phyloP scores from a whole-genome alignment of 441 rosid genomes.

The Croton setiger region DNA sequence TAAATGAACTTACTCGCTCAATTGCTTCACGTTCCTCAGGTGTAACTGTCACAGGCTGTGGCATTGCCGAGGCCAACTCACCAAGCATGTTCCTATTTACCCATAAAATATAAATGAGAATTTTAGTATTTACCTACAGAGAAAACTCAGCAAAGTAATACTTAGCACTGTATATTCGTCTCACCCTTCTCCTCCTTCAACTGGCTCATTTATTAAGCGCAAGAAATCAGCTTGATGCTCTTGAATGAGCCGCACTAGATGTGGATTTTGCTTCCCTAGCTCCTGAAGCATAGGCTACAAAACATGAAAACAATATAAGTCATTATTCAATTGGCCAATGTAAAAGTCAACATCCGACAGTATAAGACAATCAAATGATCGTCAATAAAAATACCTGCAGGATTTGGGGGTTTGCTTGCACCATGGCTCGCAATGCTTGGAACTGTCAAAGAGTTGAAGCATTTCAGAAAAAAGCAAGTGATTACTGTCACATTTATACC shows the following conservation, averaged over 20 bases:
- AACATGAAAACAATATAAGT: background rate
- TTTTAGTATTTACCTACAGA: too few species aligned
- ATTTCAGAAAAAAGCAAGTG: too few species aligned
- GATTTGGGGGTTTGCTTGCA: conserved; percentile 92
- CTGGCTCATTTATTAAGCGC: conserved; percentile 82
- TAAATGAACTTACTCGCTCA: conserved; percentile 51
- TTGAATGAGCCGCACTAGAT: conserved; percentile 79
- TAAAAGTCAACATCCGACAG: too few species aligned
- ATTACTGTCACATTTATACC: too few species aligned
- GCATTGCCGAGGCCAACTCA: conserved; percentile 70
- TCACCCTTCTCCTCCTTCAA: conserved; percentile 87
- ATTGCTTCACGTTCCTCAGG: conserved; percentile 86
- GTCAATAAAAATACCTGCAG: conserved; percentile 48
- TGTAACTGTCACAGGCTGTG: conserved; percentile 77
- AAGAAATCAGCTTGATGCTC: conserved; percentile 85
- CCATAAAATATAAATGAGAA: too few species aligned
- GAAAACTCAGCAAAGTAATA: background rate
- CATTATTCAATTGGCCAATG: too few species aligned
- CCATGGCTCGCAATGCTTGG: conserved; percentile 94
- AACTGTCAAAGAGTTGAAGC: conserved; percentile 36
- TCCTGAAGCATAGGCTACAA: conserved; percentile 95
- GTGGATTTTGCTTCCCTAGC: conserved; percentile 84
- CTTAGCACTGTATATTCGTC: conserved; percentile 11
- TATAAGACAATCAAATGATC: too few species aligned
- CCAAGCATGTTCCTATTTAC: conserved; percentile 48